Base-by-base conservation (phyloP, 257 asterid genomes). In the Echites panduratus region DNA sequence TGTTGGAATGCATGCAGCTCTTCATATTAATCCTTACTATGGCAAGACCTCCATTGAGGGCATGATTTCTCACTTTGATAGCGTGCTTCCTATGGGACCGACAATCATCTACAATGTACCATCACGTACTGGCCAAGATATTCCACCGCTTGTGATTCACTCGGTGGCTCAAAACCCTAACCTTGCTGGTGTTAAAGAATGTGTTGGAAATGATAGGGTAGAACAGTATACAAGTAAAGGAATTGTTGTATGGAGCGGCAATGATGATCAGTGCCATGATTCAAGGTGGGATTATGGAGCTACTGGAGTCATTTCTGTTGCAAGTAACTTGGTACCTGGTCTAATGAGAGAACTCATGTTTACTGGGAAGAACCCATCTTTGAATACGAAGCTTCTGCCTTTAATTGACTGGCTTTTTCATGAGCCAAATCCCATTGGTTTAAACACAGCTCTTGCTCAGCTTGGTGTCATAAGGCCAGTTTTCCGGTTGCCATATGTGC, bases 1-100 rank as follows among this genome's bases (percentile, higher is more conserved):
- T 7, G 97, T 93, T 27, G 98, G 98, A 75, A 93, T 93, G 98
- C 96, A 87, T 27, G 96, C 90, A 5, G 96, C 98, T 45, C 96
- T 92, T 66, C 98, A 90, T 71, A 90, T 92, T 35, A 93, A 89
- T 76, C 98, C 98, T 67, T 93, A 93, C 79, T 90, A 93, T 10
- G 98, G 98, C 24, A 90, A 90, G 72, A 90, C 98, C 67, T 93
- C 97, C 62, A 44, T 84, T 26, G 89, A 89, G 45, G 98, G 97
- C 29, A 64, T 93, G 83, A 77, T 90, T 73, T 82, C 88, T 76
- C 98, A 90, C 76, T 93, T 93, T 43, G 75, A 89, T 4, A 81
- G 82, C 0, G 95, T 93, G 69, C 95, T 93, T 68, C 91, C 86
- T 6, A 90, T 93, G 98, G 97, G 97, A 45, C 97, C 97, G 52